Evolutionary conservation across 495 filamentous ascomycete genomes (phyloP).

Genomic region (Penicillium turbatum): DNA sequence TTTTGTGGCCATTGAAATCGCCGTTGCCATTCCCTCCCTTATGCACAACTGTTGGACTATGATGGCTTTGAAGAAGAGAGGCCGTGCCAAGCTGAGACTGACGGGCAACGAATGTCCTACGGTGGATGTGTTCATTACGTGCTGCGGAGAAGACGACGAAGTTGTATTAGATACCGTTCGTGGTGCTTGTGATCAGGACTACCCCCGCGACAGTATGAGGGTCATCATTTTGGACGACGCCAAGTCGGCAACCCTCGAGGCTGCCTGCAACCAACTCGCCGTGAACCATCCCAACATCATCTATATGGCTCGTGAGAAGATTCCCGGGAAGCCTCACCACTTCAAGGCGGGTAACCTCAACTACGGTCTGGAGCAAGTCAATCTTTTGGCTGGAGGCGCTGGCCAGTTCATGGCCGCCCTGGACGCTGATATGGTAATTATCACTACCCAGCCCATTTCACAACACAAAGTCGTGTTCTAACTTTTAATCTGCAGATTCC

Average conservation of each 20-base stretch:
- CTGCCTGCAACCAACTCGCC: constrained; percentile 23
- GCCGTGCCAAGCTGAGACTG: constrained; percentile 39
- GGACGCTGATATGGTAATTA: constrained; percentile 51
- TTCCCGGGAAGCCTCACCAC: constrained; percentile 44
- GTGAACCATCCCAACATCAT: constrained; percentile 36
- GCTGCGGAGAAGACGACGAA: constrained; percentile 49
- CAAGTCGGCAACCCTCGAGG: constrained; percentile 31
- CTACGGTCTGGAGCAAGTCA: constrained; percentile 39
- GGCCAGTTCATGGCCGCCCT: constrained; percentile 48
- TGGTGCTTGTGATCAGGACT: constrained; percentile 46
- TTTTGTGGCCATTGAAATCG: constrained; percentile 38
- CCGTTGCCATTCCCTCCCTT: constrained; percentile 36
- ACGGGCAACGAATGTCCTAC: constrained; percentile 41
- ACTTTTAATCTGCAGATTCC: constrained; percentile 38
- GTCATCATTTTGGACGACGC: constrained; percentile 53
- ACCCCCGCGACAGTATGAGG: constrained; percentile 45
- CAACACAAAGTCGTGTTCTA: constrained; percentile 1
- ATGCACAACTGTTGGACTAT: constrained; percentile 45
- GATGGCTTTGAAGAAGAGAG: constrained; percentile 36
- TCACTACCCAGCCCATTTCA: neutral
- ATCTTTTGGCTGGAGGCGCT: constrained; percentile 33
- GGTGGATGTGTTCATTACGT: constrained; percentile 50
- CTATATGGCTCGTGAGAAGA: constrained; percentile 47
- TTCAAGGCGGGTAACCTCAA: constrained; percentile 57
- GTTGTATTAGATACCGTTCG: constrained; percentile 51